A percentile compares a stretch with the other conserved stretches of the same genome.
These are phyloP conservation scores for Syzygium oleosum DNA, from an alignment of 345 rosid genomes.

Conservation along the genomic window DNA sequence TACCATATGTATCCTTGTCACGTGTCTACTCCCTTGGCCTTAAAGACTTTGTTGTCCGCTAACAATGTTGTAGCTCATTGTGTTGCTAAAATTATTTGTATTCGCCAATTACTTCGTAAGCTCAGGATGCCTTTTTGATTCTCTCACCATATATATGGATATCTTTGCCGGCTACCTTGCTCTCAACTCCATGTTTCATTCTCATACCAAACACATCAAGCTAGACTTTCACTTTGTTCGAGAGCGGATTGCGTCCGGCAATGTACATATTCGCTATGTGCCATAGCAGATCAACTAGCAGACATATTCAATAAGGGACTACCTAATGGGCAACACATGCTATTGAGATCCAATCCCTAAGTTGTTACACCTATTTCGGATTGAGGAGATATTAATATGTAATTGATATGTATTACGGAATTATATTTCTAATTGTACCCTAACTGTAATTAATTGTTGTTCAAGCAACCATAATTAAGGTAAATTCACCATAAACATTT, in stretches of 20 bases:
- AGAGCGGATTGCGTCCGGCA: not conserved
- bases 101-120: too few relatives aligned
- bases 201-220: too few relatives aligned
- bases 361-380: not conserved
- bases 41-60: too few relatives aligned
- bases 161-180: too few relatives aligned
- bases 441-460: not conserved
- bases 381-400: not conserved
- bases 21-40: too few relatives aligned
- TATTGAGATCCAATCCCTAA: not conserved
- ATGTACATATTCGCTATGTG: not conserved
- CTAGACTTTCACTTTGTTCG: rapidly evolving
- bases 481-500: not conserved
- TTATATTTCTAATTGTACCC: not conserved
- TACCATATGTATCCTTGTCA: too few relatives aligned
- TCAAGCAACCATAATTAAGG: not conserved
- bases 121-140: too few relatives aligned
- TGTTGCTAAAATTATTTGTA: too few relatives aligned
- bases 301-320: not conserved
- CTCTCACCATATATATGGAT: too few relatives aligned
- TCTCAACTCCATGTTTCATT: too few relatives aligned
- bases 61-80: too few relatives aligned
- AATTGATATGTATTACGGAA: not conserved
- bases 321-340: not conserved
- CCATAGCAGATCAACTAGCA: not conserved